phyloP scores from a whole-genome alignment of 2,329 filamentous ascomycete genomes.

The Xenoacremonium recifei region DNA sequence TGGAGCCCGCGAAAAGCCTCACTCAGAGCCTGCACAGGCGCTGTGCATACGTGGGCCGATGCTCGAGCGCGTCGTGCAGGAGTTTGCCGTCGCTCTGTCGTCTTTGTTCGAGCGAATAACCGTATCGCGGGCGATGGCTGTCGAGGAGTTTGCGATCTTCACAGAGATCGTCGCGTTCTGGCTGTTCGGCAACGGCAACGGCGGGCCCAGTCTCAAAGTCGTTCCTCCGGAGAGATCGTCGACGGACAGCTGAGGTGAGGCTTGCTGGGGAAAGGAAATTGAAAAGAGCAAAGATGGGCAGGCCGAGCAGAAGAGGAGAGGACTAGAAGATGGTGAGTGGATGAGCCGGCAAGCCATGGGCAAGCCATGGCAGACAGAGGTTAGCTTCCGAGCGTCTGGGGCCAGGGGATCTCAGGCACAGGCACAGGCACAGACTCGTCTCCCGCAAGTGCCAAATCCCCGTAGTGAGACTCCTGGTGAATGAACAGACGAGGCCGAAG shows the following conservation, averaged over 20 bases:
- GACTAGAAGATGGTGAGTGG: not conserved
- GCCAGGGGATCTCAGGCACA: slow-evolving; percentile 4
- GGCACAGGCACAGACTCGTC: slow-evolving; percentile 1
- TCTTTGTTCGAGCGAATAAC: not conserved
- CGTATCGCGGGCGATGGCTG: no score
- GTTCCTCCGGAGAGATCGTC: no score
- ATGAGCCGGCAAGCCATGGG: not conserved
- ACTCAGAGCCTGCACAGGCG: no score
- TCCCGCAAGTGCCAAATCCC: no score
- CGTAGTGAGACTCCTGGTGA: no score
- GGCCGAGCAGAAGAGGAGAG: slow-evolving; percentile 2
- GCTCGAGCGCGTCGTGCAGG: no score
- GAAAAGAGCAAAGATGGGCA: slow-evolving; percentile 18
- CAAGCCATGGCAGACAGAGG: not conserved
- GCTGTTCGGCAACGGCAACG: slow-evolving; percentile 8
- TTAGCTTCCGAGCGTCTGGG: no score
- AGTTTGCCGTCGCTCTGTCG: no score
- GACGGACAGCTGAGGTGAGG: slow-evolving; percentile 13
- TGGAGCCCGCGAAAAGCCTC: slow-evolving; percentile 7
- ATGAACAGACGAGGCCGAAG: slow-evolving; percentile 9
- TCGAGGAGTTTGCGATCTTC: slow-evolving; percentile 16
- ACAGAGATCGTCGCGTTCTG: slow-evolving; percentile 10
- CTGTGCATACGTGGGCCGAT: no score
- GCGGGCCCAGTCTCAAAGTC: slow-evolving; percentile 15
- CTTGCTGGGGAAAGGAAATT: not conserved